These are phyloP conservation scores for Penicillium expansum DNA, from an alignment of 2,329 filamentous ascomycete species.

Conservation along the genomic window DNA sequence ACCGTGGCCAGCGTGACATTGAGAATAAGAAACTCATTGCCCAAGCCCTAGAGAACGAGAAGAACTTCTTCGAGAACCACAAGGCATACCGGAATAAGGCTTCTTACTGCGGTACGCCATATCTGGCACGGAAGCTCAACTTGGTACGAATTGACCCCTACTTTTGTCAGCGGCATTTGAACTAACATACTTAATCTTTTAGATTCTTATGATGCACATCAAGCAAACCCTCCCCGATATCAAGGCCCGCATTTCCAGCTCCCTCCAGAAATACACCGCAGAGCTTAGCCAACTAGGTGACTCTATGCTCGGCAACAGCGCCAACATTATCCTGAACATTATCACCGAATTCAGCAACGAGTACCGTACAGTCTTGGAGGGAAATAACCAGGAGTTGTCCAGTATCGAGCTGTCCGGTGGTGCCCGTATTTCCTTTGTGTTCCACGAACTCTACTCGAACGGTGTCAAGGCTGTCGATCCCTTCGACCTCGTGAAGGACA, in stretches of 20 bases:
- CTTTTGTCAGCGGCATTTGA: background rate
- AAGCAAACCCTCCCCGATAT: constrained; percentile 99
- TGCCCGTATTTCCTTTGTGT: constrained; percentile 97
- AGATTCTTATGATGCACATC: constrained; percentile 99
- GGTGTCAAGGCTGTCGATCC: constrained; percentile 97
- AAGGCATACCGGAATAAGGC: constrained; percentile 98
- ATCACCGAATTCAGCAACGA: constrained; percentile 99
- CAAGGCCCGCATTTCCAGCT: constrained; percentile 93
- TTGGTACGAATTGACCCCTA: constrained; percentile 51
- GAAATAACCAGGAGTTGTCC: constrained; percentile 93
- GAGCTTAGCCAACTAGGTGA: constrained; percentile 84
- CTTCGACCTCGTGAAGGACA: constrained; percentile 95
- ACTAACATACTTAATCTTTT: constrained; percentile 26
- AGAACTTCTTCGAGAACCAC: constrained; percentile 97
- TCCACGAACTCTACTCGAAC: constrained; percentile 97
- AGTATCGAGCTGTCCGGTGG: constrained; percentile 92
- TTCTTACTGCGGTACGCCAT: constrained; percentile 96
- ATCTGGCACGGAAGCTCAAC: constrained; percentile 93
- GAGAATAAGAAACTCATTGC: constrained; percentile 97
- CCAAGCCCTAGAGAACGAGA: constrained; percentile 86
- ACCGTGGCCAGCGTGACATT: constrained; percentile 95
- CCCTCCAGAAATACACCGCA: constrained; percentile 82
- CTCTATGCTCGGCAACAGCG: constrained; percentile 91
- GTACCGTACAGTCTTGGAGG: constrained; percentile 92
- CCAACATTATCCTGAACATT: constrained; percentile 96